Percentiles rank a stretch among this genome's conserved stretches.
These are phyloP conservation scores for Neospora caninum DNA, from an alignment of 169 alveolate species.

Conservation along the genomic window DNA sequence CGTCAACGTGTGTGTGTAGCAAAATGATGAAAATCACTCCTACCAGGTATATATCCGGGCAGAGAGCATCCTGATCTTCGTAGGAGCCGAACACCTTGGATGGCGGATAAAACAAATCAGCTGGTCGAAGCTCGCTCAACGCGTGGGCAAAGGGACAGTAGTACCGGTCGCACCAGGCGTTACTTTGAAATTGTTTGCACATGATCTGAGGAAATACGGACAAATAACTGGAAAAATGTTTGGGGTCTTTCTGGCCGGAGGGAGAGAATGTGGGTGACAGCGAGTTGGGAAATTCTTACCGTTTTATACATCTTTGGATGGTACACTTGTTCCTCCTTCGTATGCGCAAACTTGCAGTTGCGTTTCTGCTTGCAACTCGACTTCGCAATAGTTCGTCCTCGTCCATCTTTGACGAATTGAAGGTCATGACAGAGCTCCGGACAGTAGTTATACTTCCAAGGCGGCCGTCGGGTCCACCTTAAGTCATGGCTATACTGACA, in stretches of 20 bases:
- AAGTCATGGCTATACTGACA: constrained; percentile 63
- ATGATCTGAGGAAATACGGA: constrained; percentile 18
- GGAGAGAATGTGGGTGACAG: too few relatives aligned
- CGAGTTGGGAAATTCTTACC: not conserved
- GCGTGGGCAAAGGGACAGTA: constrained; percentile 57
- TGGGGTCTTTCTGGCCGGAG: not conserved
- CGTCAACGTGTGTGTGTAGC: too few relatives aligned
- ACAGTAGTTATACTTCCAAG: constrained; percentile 50
- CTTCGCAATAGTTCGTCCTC: constrained; percentile 60
- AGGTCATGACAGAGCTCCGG: constrained; percentile 56
- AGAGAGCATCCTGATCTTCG: constrained; percentile 49
- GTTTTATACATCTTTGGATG: constrained; percentile 57
- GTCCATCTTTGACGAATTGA: constrained; percentile 47
- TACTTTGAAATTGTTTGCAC: constrained; percentile 52
- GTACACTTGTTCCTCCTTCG: constrained; percentile 61
- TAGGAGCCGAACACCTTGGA: not conserved
- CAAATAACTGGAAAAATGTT: not conserved
- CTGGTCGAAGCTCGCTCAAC: constrained; percentile 29
- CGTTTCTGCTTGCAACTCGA: constrained; percentile 54
- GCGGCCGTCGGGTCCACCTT: constrained; percentile 60
- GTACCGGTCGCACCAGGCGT: constrained; percentile 56
- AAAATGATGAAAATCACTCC: not conserved
- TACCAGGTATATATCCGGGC: constrained; percentile 59
- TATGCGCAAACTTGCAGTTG: constrained; percentile 63
- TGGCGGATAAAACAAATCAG: not conserved